These are phyloP conservation scores for Saprolegnia parasitica DNA, from an alignment of 352 stramenopile genomes.

Conservation along the genomic window DNA sequence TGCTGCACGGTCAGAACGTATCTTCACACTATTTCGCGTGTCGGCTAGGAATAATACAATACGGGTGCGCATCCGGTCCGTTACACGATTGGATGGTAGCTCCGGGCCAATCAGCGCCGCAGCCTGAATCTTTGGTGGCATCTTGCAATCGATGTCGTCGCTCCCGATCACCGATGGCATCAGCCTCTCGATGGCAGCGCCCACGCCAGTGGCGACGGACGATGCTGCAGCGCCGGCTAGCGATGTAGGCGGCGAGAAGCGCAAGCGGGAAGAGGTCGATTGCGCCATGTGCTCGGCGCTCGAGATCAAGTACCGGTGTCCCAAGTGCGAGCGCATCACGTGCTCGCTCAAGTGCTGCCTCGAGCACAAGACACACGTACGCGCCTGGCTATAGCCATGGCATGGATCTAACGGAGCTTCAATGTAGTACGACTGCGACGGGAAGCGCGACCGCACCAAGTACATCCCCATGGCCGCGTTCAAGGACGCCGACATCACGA, in stretches of 20 bases:
- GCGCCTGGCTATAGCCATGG: neutral
- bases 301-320: slow-evolving; percentile 82
- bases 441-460: slow-evolving; percentile 81
- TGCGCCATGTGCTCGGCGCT: slow-evolving; percentile 46
- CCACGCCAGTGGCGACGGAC: no score
- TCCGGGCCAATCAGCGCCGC: neutral
- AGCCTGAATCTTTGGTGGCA: neutral
- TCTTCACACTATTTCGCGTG: neutral
- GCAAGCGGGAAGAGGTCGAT: slow-evolving; percentile 7
- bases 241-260: slow-evolving; percentile 1
- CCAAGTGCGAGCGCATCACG: slow-evolving; percentile 75
- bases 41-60: neutral
- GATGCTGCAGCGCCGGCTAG: no score
- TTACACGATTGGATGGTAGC: slow-evolving; percentile 4
- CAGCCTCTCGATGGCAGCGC: neutral
- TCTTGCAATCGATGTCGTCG: neutral
- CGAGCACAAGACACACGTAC: slow-evolving; percentile 72
- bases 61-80: neutral
- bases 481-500: slow-evolving; percentile 69
- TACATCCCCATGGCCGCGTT: slow-evolving; percentile 68
- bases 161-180: neutral
- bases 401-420: neutral
- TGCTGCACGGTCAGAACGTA: neutral
- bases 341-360: slow-evolving; percentile 76
- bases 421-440: slow-evolving; percentile 63